Evolutionary conservation across 1,284 basidiomycete species (phyloP).

Genomic region (Naganishia sp.): DNA sequence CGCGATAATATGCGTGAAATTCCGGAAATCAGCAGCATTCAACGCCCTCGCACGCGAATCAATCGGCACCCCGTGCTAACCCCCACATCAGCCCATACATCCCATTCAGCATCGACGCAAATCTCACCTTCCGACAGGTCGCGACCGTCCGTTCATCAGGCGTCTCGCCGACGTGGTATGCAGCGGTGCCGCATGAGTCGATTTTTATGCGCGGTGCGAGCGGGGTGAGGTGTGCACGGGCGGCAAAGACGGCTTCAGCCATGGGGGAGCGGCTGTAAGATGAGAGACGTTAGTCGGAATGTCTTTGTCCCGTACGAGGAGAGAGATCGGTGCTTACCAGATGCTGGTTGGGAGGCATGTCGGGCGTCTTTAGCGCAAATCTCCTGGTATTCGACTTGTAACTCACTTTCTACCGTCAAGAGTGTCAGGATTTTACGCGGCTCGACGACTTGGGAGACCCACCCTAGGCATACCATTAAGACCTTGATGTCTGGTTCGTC

Average conservation of each 20-base stretch:
- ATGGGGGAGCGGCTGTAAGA: constrained; percentile 50
- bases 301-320: not conserved
- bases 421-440: not conserved
- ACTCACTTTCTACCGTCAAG: not conserved
- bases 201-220: constrained; percentile 41
- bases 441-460: constrained; percentile 25
- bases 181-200: constrained; percentile 54
- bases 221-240: constrained; percentile 41
- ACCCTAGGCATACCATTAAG: constrained; percentile 54
- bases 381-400: not conserved
- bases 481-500: constrained; percentile 40
- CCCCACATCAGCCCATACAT: not conserved
- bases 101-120: not conserved
- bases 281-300: not conserved
- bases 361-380: not conserved
- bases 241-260: constrained; percentile 53
- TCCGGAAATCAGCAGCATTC: constrained; percentile 22
- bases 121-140: constrained; percentile 49
- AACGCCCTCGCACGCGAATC: constrained; percentile 27
- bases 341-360: not conserved
- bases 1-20: constrained; percentile 32
- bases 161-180: constrained; percentile 53
- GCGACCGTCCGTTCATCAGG: constrained; percentile 53
- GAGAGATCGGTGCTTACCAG: not conserved
- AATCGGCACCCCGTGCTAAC: constrained; percentile 30